A percentile compares a stretch with the other conserved stretches of the same genome.
These are phyloP conservation scores for Phytophthora podocarpi DNA, from an alignment of 352 stramenopile species.

Conservation along the genomic window DNA sequence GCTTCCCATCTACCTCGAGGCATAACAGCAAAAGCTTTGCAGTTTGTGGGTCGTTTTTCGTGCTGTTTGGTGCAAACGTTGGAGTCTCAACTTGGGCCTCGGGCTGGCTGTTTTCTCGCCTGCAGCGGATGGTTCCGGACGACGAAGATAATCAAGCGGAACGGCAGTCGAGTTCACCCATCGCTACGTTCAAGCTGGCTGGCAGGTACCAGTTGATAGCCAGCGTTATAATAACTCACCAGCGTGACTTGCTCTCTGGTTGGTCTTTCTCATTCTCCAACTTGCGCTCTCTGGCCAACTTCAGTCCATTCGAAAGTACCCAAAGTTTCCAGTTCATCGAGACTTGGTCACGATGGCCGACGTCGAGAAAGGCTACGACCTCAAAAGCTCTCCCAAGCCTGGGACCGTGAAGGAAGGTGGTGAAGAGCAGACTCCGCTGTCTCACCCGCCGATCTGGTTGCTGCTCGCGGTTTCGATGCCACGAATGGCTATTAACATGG, in stretches of 20 bases:
- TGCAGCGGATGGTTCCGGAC: slow-evolving; percentile 1
- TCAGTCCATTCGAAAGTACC: no score
- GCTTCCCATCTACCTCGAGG: slow-evolving; percentile 11
- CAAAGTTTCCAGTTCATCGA: neutral
- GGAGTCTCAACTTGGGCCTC: neutral
- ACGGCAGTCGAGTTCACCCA: no score
- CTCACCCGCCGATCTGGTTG: slow-evolving; percentile 43
- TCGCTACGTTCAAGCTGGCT: neutral
- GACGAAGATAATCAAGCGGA: slow-evolving; percentile 1
- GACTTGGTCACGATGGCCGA: slow-evolving; percentile 18
- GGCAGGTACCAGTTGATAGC: no score
- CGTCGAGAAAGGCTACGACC: slow-evolving; percentile 38
- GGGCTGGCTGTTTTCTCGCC: slow-evolving; percentile 17
- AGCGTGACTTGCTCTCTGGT: no score
- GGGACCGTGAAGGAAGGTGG: slow-evolving; percentile 5
- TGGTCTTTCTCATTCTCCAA: slow-evolving; percentile 26
- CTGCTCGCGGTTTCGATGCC: slow-evolving; percentile 61
- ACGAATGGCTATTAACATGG: slow-evolving; percentile 65
- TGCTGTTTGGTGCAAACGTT: no score
- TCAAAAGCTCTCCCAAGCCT: slow-evolving; percentile 32
- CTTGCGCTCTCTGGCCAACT: slow-evolving; percentile 24
- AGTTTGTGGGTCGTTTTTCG: neutral
- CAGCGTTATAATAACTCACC: no score
- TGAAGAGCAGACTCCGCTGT: slow-evolving; percentile 14
- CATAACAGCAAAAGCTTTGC: slow-evolving; percentile 18